Percentiles rank a stretch among this genome's conserved stretches.
Conservation (phyloP, 2,329 filamentous ascomycete species). For the Aureobasidium sp. region DNA sequence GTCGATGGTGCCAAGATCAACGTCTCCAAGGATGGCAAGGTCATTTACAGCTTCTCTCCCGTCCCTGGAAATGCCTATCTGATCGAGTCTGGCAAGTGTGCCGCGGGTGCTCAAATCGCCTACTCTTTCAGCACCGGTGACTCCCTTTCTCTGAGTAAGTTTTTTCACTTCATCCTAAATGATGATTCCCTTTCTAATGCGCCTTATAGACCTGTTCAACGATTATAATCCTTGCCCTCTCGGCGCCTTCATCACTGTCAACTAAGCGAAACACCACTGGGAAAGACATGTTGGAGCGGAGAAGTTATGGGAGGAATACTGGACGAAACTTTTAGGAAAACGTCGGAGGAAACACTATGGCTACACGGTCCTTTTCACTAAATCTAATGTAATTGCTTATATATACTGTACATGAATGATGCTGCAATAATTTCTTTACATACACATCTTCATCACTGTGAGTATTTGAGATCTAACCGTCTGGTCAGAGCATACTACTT, state of each 20-base stretch:
- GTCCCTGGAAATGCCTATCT: not conserved
- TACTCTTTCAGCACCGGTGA: slow-evolving; percentile 11
- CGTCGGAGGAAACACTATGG: not conserved
- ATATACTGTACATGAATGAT: not conserved
- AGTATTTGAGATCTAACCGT: no score
- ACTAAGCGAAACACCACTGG: not conserved
- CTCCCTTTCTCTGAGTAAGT: not conserved
- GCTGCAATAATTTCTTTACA: not conserved
- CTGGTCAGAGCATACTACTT: no score
- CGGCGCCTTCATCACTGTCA: slow-evolving; percentile 5
- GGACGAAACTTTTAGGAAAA: no score
- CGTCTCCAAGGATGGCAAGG: slow-evolving; percentile 3
- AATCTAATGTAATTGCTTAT: slow-evolving; percentile 1
- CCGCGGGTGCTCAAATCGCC: not conserved
- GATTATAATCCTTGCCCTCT: slow-evolving; percentile 15
- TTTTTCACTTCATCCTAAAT: not conserved
- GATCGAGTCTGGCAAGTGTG: slow-evolving; percentile 3
- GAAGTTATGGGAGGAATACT: not conserved
- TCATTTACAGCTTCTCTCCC: not conserved
- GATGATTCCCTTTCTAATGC: not conserved
- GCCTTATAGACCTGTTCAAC: not conserved
- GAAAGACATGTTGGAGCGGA: not conserved
- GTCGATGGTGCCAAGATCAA: not conserved
- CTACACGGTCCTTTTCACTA: slow-evolving; percentile 6
- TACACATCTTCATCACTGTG: not conserved